Conservation (phyloP, 1,284 basidiomycete genomes). For the Rugosomyces carneus region DNA sequence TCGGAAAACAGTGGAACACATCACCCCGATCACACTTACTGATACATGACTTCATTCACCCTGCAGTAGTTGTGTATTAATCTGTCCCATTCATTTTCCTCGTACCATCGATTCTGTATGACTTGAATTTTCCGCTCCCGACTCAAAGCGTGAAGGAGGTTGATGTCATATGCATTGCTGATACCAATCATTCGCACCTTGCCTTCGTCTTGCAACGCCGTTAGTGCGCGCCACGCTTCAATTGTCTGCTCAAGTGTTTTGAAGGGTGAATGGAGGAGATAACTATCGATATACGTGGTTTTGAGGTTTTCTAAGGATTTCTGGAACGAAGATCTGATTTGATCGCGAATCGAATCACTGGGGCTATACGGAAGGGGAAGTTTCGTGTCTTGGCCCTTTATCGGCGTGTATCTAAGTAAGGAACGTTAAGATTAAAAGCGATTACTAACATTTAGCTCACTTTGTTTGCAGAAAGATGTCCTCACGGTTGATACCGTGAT, state of each 20-base stretch:
- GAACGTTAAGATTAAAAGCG: neutral
- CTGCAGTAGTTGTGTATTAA: conserved; percentile 52
- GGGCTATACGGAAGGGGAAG: conserved; percentile 72
- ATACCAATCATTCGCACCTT: conserved; percentile 62
- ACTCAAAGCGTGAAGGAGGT: conserved; percentile 45
- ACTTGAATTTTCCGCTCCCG: conserved; percentile 55
- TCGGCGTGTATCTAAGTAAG: conserved; percentile 56
- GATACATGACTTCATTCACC: conserved; percentile 59
- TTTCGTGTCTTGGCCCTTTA: conserved; percentile 62
- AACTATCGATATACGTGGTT: conserved; percentile 67
- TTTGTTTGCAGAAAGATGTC: conserved; percentile 74
- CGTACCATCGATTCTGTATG: conserved; percentile 80
- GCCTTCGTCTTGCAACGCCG: conserved; percentile 55
- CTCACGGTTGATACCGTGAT: conserved; percentile 54
- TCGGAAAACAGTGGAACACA: neutral
- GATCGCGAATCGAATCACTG: conserved; percentile 43
- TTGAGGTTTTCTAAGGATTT: conserved; percentile 61
- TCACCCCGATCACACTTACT: conserved; percentile 39
- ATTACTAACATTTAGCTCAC: conserved; percentile 29
- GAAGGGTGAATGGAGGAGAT: conserved; percentile 74
- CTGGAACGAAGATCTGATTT: conserved; percentile 59
- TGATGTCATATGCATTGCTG: conserved; percentile 70
- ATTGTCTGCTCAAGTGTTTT: conserved; percentile 51
- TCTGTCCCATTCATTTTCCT: conserved; percentile 72
- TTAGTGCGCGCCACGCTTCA: conserved; percentile 61